phyloP scores from a whole-genome alignment of 176 grass and related monocot genomes.

The Olyra latifolia region DNA sequence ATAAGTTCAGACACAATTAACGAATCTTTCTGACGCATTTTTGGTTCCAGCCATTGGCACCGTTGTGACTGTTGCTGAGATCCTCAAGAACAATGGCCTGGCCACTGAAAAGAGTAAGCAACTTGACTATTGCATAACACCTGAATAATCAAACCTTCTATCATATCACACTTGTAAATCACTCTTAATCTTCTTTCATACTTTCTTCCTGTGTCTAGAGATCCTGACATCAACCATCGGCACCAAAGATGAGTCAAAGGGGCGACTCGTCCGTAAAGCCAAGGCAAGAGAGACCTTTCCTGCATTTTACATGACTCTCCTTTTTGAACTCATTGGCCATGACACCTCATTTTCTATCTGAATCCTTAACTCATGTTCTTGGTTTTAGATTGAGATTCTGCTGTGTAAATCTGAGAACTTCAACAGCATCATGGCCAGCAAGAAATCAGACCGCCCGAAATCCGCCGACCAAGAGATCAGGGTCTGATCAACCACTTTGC shows the following conservation, averaged over 20 bases:
- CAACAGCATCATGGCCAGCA: constrained; percentile 51
- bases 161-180: not conserved
- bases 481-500: constrained; percentile 1
- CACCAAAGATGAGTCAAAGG: constrained; percentile 78
- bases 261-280: constrained; percentile 83
- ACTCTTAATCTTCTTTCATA: not conserved
- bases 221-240: constrained; percentile 89
- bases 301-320: not conserved
- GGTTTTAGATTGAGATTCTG: constrained; percentile 82
- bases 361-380: not conserved
- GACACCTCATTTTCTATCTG: not conserved
- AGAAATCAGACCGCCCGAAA: constrained; percentile 53
- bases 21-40: not conserved
- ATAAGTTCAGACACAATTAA: not conserved
- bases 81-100: constrained; percentile 83
- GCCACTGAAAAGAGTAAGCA: constrained; percentile 79
- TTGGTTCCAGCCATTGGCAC: constrained; percentile 71
- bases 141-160: not conserved
- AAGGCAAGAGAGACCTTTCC: constrained; percentile 43
- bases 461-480: constrained; percentile 48
- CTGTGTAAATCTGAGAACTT: constrained; percentile 78
- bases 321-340: not conserved
- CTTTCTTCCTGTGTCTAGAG: constrained; percentile 36
- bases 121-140: not conserved
- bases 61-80: constrained; percentile 88